These are phyloP conservation scores for Hyphopichia burtonii DNA, from an alignment of 1,139 yeast genomes.

Conservation along the genomic window DNA sequence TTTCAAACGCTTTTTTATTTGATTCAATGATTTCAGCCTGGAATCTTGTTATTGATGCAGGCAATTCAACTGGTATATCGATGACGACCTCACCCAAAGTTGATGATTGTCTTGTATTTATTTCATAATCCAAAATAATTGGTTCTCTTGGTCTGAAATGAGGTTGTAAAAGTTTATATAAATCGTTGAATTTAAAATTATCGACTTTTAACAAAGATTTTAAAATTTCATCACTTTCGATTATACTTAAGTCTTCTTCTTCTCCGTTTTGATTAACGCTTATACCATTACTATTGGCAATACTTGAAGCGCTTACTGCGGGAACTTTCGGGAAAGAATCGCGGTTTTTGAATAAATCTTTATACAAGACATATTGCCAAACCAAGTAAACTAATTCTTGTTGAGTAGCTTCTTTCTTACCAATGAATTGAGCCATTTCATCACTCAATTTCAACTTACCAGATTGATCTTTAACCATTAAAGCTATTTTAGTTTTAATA, in stretches of 20 bases:
- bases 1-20: conserved; percentile 40
- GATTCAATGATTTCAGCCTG: conserved; percentile 41
- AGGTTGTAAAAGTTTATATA: conserved; percentile 61
- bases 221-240: conserved; percentile 68
- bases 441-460: conserved; percentile 60
- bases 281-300: conserved; percentile 11
- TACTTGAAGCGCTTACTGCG: conserved; percentile 30
- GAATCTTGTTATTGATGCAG: conserved; percentile 40
- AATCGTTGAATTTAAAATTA: conserved; percentile 65
- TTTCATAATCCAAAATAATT: conserved; percentile 67
- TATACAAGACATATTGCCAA: conserved; percentile 86
- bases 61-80: conserved; percentile 68
- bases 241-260: conserved; percentile 43
- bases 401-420: conserved; percentile 75
- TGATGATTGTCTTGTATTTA: conserved; percentile 71
- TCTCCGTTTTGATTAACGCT: conserved; percentile 20
- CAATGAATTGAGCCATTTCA: conserved; percentile 64
- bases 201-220: conserved; percentile 53
- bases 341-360: conserved; percentile 56
- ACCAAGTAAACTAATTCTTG: conserved; percentile 82
- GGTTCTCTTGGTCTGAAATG: conserved; percentile 79
- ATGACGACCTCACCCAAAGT: conserved; percentile 79
- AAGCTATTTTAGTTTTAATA: conserved; percentile 66
- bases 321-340: conserved; percentile 34
- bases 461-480: conserved; percentile 77